Evolutionary conservation across 805 yeast species (phyloP).

Genomic region (Blastobotrys americana): DNA sequence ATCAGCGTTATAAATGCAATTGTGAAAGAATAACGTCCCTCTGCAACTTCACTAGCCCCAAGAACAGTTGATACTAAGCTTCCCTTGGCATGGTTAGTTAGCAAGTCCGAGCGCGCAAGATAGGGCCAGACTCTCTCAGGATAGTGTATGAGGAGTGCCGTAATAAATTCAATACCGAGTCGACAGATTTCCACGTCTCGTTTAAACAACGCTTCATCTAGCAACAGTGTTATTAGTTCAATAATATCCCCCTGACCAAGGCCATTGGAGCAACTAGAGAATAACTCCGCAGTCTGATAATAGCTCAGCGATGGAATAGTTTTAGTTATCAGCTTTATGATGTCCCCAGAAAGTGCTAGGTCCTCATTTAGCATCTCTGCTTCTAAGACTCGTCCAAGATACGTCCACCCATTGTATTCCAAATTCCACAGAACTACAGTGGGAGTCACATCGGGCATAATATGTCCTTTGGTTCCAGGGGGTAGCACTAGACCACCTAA

Average conservation of each 20-base stretch:
- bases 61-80: slow-evolving; percentile 46
- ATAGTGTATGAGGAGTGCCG: slow-evolving; percentile 40
- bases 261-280: slow-evolving; percentile 37
- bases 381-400: slow-evolving; percentile 70
- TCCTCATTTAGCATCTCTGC: slow-evolving; percentile 29
- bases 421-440: slow-evolving; percentile 58
- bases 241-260: slow-evolving; percentile 46
- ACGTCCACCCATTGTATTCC: slow-evolving; percentile 79
- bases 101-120: slow-evolving; percentile 55
- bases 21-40: slow-evolving; percentile 61
- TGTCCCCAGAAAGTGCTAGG: slow-evolving; percentile 31
- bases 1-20: slow-evolving; percentile 51
- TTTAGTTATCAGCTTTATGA: slow-evolving; percentile 44
- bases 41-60: slow-evolving; percentile 65
- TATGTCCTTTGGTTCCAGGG: slow-evolving; percentile 60
- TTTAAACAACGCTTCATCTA: slow-evolving; percentile 59
- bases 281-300: slow-evolving; percentile 36
- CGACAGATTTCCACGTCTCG: slow-evolving; percentile 43
- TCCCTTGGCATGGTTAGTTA: slow-evolving; percentile 48
- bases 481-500: slow-evolving; percentile 41
- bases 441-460: slow-evolving; percentile 43
- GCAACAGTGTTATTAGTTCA: slow-evolving; percentile 55
- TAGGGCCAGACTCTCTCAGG: slow-evolving; percentile 77
- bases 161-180: slow-evolving; percentile 44
- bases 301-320: slow-evolving; percentile 38